These are phyloP conservation scores for Pseudoneurospora amorphoporcata DNA, from an alignment of 495 filamentous ascomycete genomes.

Conservation along the genomic window DNA sequence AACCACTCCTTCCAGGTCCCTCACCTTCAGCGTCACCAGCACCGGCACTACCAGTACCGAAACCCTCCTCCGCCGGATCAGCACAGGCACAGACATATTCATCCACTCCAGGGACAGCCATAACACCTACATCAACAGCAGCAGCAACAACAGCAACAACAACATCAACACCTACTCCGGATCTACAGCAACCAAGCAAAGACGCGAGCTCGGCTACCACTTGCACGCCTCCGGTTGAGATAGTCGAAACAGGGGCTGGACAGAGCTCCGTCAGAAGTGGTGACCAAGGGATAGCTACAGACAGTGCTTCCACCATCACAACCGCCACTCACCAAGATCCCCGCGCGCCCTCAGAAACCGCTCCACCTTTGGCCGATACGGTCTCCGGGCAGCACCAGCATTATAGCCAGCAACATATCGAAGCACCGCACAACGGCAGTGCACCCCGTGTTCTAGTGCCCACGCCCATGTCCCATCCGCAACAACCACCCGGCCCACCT, in stretches of 20 bases:
- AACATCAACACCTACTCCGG: neutral
- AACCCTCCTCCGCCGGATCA: neutral
- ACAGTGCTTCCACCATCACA: constrained; percentile 12
- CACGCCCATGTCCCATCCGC: constrained; percentile 39
- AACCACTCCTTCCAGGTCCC: neutral
- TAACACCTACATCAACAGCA: constrained; percentile 5
- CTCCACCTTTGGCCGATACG: neutral
- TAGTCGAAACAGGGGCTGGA: constrained; percentile 4
- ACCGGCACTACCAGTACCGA: neutral
- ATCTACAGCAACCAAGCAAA: neutral
- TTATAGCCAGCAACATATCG: neutral
- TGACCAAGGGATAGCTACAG: constrained; percentile 10
- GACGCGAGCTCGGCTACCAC: neutral
- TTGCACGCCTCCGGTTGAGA: constrained; percentile 6
- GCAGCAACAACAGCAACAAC: neutral
- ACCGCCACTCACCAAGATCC: neutral
- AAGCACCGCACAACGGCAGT: constrained; percentile 11
- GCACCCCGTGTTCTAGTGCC: neutral
- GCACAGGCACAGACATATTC: constrained; percentile 1
- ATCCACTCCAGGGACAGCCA: constrained; percentile 2
- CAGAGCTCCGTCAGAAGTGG: constrained; percentile 2
- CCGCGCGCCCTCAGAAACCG: neutral
- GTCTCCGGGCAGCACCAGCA: neutral
- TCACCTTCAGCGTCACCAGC: neutral
- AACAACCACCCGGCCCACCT: constrained; percentile 31